A percentile compares a stretch with the other conserved stretches of the same genome.
phyloP scores from a whole-genome alignment of 2,329 filamentous ascomycete genomes.

The Fusarium longipes region DNA sequence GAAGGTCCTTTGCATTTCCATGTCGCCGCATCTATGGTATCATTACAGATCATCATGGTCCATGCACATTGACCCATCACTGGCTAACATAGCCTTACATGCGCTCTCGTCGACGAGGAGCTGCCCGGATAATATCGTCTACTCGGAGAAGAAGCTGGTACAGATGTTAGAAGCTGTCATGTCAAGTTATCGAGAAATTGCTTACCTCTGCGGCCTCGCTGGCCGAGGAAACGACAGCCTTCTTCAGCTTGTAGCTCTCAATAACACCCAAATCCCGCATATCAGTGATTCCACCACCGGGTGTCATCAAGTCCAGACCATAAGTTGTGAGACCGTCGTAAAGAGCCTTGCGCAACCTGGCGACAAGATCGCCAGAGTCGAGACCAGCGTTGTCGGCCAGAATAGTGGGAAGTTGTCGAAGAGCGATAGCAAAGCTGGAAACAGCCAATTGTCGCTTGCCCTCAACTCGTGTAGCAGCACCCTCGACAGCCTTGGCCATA shows the following conservation, averaged over 20 bases:
- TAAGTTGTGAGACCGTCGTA: constrained; percentile 95
- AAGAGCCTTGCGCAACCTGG: constrained; percentile 89
- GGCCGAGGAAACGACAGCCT: constrained; percentile 95
- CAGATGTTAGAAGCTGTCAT: constrained; percentile 34
- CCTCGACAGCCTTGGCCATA: constrained; percentile 98
- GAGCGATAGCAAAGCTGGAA: constrained; percentile 85
- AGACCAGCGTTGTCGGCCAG: constrained; percentile 97
- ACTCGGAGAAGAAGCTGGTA: constrained; percentile 87
- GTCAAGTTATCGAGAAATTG: constrained; percentile 1
- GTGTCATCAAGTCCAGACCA: constrained; percentile 87
- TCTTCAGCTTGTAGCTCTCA: constrained; percentile 98
- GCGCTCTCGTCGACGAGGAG: constrained; percentile 70
- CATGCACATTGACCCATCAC: constrained; percentile 44
- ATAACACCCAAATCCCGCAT: constrained; percentile 97
- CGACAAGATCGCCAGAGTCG: constrained; percentile 93
- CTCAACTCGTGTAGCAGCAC: constrained; percentile 90
- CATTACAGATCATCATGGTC: constrained; percentile 53
- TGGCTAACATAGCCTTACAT: constrained; percentile 48
- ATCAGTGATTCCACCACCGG: constrained; percentile 91
- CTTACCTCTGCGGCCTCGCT: constrained; percentile 95
- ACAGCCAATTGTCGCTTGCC: constrained; percentile 98
- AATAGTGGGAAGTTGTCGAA: constrained; percentile 95
- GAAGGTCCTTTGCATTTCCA: constrained; percentile 46
- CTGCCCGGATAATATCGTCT: constrained; percentile 96
- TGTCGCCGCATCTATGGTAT: constrained; percentile 53